Evolutionary conservation across 306 rosid species (phyloP).

Genomic region (Prinsepia uniflora): DNA sequence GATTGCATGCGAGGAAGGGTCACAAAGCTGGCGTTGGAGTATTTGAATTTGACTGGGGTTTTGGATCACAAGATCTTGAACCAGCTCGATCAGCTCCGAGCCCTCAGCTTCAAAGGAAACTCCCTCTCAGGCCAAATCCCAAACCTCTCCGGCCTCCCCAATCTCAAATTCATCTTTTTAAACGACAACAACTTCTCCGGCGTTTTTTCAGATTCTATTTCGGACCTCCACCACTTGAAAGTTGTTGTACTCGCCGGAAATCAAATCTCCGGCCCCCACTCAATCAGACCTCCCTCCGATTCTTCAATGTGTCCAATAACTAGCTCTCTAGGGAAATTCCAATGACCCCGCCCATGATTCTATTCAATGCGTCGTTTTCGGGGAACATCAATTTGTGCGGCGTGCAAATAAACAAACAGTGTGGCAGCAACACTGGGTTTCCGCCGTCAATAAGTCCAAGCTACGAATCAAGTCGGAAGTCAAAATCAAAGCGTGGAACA

Average conservation of each 20-base stretch:
- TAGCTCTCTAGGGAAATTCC: slow-evolving; percentile 80
- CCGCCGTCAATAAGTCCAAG: slow-evolving; percentile 50
- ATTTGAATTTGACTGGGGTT: slow-evolving; percentile 55
- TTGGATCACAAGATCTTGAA: slow-evolving; percentile 52
- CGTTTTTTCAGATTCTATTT: slow-evolving; percentile 55
- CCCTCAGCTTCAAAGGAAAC: slow-evolving; percentile 81
- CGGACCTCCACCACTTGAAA: slow-evolving; percentile 73
- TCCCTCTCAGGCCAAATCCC: slow-evolving; percentile 74
- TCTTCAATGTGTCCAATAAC: slow-evolving; percentile 75
- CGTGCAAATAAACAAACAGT: slow-evolving; percentile 40
- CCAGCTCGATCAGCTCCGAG: slow-evolving; percentile 82
- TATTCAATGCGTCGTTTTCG: slow-evolving; percentile 66
- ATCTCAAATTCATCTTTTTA: slow-evolving; percentile 73
- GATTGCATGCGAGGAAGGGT: slow-evolving; percentile 74
- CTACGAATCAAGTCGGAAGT: slow-evolving; percentile 2
- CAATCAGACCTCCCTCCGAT: slow-evolving; percentile 73
- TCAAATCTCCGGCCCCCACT: slow-evolving; percentile 57
- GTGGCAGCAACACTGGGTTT: slow-evolving; percentile 12
- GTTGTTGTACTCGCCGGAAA: slow-evolving; percentile 59
- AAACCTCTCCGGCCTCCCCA: slow-evolving; percentile 52
- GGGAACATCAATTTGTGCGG: slow-evolving; percentile 66
- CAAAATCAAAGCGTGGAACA: slow-evolving; percentile 32
- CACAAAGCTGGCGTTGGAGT: slow-evolving; percentile 69
- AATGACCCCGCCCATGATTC: slow-evolving; percentile 44
- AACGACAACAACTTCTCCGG: slow-evolving; percentile 75